Percentiles rank a stretch among this genome's conserved stretches.
Conservation (phyloP, 2,329 filamentous ascomycete genomes). For the Penicillium sp. region DNA sequence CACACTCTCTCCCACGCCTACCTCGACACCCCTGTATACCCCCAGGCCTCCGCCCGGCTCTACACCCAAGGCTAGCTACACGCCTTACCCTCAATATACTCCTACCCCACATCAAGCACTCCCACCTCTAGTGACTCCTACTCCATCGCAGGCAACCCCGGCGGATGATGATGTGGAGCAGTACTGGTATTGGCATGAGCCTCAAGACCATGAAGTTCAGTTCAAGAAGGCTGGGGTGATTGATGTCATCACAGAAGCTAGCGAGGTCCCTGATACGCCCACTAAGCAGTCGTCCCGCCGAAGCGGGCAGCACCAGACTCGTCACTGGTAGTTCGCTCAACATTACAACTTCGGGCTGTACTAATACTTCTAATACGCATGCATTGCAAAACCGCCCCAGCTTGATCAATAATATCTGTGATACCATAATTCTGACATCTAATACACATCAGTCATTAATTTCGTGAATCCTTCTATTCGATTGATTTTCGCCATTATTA, state of each 20-base stretch:
- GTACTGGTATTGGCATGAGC: constrained; percentile 2
- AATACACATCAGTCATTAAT: neutral
- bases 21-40: neutral
- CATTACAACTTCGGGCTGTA: neutral
- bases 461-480: neutral
- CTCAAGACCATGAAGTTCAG: neutral
- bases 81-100: neutral
- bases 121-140: neutral
- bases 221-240: neutral
- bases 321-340: neutral
- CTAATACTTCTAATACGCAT: neutral
- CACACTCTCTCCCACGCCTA: neutral
- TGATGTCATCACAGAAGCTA: neutral
- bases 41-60: neutral
- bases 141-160: neutral
- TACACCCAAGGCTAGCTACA: too few relatives aligned
- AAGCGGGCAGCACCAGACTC: neutral
- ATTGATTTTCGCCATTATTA: neutral
- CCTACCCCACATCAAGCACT: neutral
- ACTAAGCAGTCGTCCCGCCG: neutral
- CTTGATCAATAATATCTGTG: neutral
- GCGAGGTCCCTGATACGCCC: neutral
- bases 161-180: neutral
- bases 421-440: neutral
- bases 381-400: neutral